These are phyloP conservation scores for Paralagenidium karlingii DNA, from an alignment of 352 stramenopile genomes.

Conservation along the genomic window DNA sequence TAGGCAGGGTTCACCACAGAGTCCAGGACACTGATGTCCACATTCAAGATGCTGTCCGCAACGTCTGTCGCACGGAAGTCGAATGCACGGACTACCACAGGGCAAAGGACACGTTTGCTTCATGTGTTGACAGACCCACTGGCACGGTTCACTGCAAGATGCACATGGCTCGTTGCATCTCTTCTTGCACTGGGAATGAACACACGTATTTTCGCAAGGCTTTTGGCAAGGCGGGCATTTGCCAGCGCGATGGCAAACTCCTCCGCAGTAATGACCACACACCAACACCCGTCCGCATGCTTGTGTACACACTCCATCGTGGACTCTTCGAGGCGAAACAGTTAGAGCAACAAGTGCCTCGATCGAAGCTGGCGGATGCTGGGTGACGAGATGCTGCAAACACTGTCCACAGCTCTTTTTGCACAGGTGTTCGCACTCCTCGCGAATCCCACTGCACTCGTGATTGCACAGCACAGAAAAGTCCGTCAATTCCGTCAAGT, in stretches of 20 bases:
- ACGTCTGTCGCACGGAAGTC: constrained; percentile 10
- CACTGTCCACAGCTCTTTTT: too few relatives aligned
- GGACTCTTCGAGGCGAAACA: too few relatives aligned
- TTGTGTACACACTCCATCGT: constrained; percentile 1
- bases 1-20: constrained; percentile 29
- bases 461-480: too few relatives aligned
- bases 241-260: not conserved
- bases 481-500: too few relatives aligned
- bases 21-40: constrained; percentile 28
- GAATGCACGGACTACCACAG: constrained; percentile 6
- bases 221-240: constrained; percentile 2
- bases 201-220: not conserved
- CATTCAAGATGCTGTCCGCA: constrained; percentile 22
- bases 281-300: constrained; percentile 3
- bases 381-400: too few relatives aligned
- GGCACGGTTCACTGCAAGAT: constrained; percentile 5
- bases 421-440: too few relatives aligned
- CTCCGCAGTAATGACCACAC: constrained; percentile 4
- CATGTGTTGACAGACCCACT: constrained; percentile 2
- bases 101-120: not conserved
- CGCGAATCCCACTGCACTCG: too few relatives aligned
- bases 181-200: constrained; percentile 1
- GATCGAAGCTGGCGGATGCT: too few relatives aligned
- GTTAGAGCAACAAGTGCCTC: too few relatives aligned
- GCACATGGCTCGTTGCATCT: constrained; percentile 4